Percentiles rank a stretch among this genome's conserved stretches.
Conservation (phyloP, 2,329 filamentous ascomycete species). For the Aspergillus thermomutatus region DNA sequence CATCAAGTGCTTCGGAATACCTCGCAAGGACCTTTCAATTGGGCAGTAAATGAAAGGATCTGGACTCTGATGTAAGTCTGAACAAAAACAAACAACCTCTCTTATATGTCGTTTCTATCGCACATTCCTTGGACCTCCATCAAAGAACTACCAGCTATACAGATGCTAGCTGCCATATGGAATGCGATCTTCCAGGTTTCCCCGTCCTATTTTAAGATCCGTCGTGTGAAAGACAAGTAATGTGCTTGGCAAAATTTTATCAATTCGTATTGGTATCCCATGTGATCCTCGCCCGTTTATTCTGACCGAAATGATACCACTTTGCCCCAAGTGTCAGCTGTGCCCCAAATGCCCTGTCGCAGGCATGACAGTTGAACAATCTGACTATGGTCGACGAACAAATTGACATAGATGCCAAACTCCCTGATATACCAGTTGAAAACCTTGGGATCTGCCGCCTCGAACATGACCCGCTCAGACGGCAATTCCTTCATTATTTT, state of each 20-base stretch:
- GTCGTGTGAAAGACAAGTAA: neutral
- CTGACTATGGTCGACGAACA: conserved; percentile 58
- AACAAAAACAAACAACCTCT: neutral
- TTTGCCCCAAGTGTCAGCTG: conserved; percentile 55
- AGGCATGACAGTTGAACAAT: conserved; percentile 55
- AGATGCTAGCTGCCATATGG: neutral
- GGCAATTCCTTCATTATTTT: conserved; percentile 51
- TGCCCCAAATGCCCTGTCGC: conserved; percentile 54
- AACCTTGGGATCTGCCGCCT: conserved; percentile 54
- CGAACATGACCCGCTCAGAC: conserved; percentile 55
- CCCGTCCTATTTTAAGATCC: no score
- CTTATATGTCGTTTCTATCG: neutral
- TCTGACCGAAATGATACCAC: conserved; percentile 41
- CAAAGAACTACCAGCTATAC: neutral
- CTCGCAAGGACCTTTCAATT: neutral
- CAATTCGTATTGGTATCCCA: neutral
- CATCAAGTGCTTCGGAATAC: no score
- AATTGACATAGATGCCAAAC: conserved; percentile 56
- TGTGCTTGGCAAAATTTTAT: neutral
- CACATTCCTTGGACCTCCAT: neutral
- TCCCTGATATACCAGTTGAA: conserved; percentile 58
- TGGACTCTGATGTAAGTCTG: neutral
- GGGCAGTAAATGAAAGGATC: neutral
- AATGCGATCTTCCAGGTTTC: neutral
- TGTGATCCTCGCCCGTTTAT: conserved; percentile 1